Conservation (phyloP, 2,329 filamentous ascomycete species). For the Aureobasidium leucospermi region DNA sequence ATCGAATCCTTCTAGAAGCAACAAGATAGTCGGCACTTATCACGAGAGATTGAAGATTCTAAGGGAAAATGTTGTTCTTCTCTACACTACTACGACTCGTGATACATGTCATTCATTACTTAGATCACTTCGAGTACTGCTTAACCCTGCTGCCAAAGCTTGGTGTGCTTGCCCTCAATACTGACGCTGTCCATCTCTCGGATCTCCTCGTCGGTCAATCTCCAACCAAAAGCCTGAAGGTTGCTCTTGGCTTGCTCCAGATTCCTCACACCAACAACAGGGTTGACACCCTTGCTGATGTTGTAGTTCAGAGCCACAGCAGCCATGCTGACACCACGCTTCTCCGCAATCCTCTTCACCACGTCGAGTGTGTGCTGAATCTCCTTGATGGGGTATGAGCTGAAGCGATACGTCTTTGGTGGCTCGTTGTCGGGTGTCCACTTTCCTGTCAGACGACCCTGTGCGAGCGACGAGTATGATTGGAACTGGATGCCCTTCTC, state of each 20-base stretch:
- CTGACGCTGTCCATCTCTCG: conserved; percentile 34
- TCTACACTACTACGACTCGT: background rate
- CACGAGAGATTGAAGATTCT: too few relatives aligned
- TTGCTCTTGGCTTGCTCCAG: conserved; percentile 35
- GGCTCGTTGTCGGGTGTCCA: conserved; percentile 34
- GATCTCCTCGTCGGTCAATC: conserved; percentile 36
- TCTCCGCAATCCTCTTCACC: conserved; percentile 30
- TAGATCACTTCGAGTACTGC: background rate
- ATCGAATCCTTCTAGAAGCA: too few relatives aligned
- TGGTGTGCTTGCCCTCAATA: conserved; percentile 33
- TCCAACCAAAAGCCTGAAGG: conserved; percentile 35
- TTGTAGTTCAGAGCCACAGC: conserved; percentile 40
- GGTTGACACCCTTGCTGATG: conserved; percentile 38
- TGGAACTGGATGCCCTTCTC: conserved; percentile 37
- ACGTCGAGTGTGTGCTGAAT: conserved; percentile 33
- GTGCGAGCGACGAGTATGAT: conserved; percentile 35
- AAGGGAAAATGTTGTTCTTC: too few relatives aligned
- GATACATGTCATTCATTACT: background rate
- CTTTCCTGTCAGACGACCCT: conserved; percentile 35
- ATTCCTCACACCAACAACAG: conserved; percentile 36
- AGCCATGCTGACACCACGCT: conserved; percentile 27
- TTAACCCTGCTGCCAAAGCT: conserved; percentile 37
- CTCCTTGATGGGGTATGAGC: conserved; percentile 38
- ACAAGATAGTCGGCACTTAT: too few relatives aligned
- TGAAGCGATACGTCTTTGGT: conserved; percentile 32